Evolutionary conservation across 805 yeast genomes (phyloP).

Genomic region (Candida mattraensis): DNA sequence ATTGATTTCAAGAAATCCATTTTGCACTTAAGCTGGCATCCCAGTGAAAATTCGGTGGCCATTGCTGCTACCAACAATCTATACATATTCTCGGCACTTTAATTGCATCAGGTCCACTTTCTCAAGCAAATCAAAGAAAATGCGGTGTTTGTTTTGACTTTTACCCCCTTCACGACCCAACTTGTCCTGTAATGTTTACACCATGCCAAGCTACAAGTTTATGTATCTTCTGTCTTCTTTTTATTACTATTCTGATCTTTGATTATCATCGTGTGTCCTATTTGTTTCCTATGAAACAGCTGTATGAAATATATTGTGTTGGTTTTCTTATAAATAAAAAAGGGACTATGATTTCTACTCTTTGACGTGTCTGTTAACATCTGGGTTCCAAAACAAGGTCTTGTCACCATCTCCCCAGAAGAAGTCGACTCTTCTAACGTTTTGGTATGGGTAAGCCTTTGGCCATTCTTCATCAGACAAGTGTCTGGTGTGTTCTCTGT

Average conservation of each 20-base stretch:
- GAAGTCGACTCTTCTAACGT: conserved; percentile 81
- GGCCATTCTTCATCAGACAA: conserved; percentile 93
- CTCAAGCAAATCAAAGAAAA: too few species aligned
- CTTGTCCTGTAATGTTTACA: too few species aligned
- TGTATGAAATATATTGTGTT: conserved; percentile 15
- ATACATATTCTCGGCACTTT: conserved; percentile 77
- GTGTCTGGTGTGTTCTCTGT: conserved; percentile 73
- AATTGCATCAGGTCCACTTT: conserved; percentile 12
- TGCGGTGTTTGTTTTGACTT: too few species aligned
- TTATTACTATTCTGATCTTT: not conserved
- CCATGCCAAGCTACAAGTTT: too few species aligned
- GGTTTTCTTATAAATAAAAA: conserved; percentile 4
- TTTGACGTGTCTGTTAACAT: conserved; percentile 80
- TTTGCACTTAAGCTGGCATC: conserved; percentile 97
- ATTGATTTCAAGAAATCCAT: conserved; percentile 95
- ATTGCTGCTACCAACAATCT: conserved; percentile 97
- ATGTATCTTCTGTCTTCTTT: too few species aligned
- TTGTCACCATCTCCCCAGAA: conserved; percentile 99
- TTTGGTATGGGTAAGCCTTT: conserved; percentile 84
- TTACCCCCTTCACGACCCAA: too few species aligned
- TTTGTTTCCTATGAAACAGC: conserved; percentile 2
- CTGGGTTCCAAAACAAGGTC: conserved; percentile 95
- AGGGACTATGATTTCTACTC: conserved; percentile 27
- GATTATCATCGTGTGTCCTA: not conserved
- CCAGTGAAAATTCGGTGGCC: conserved; percentile 93